phyloP scores from a whole-genome alignment of 2,329 filamentous ascomycete species.

The Aspergillus spinulosporus region DNA sequence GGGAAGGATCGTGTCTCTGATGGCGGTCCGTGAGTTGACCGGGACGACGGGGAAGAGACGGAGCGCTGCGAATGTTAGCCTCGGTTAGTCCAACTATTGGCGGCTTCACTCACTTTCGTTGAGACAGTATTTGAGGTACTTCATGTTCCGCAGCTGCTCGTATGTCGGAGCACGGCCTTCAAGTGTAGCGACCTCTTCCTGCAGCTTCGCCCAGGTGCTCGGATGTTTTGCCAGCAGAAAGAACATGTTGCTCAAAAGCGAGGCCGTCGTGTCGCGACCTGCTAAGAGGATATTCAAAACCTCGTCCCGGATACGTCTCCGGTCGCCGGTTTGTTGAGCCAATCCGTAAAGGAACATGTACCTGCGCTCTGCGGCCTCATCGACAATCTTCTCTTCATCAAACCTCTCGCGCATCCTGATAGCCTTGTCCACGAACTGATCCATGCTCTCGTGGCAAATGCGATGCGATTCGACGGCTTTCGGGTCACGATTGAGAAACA shows the following conservation, averaged over 20 bases:
- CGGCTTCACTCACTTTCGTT: constrained; percentile 26
- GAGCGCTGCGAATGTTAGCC: constrained; percentile 29
- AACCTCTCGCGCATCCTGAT: constrained; percentile 11
- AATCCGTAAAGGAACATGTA: constrained; percentile 49
- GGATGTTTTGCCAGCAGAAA: constrained; percentile 48
- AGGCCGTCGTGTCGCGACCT: constrained; percentile 54
- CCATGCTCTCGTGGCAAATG: constrained; percentile 36
- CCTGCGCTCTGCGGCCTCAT: constrained; percentile 6
- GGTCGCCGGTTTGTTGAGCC: constrained; percentile 45
- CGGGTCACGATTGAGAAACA: constrained; percentile 18
- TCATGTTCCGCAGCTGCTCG: constrained; percentile 26
- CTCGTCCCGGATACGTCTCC: constrained; percentile 44
- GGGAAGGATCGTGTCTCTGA: constrained; percentile 42
- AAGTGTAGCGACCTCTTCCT: constrained; percentile 28
- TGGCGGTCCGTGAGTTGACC: constrained; percentile 39
- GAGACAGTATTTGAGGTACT: constrained; percentile 25
- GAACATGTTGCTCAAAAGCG: constrained; percentile 45
- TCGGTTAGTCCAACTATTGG: neutral
- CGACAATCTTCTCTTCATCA: no score
- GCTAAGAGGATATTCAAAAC: constrained; percentile 53
- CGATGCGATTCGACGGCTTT: constrained; percentile 33
- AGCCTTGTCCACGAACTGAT: constrained; percentile 43
- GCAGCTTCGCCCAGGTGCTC: neutral
- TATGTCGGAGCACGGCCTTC: constrained; percentile 25
- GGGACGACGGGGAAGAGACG: constrained; percentile 48